phyloP scores from a whole-genome alignment of 257 asterid genomes.

The Solanum bulbocastanum region DNA sequence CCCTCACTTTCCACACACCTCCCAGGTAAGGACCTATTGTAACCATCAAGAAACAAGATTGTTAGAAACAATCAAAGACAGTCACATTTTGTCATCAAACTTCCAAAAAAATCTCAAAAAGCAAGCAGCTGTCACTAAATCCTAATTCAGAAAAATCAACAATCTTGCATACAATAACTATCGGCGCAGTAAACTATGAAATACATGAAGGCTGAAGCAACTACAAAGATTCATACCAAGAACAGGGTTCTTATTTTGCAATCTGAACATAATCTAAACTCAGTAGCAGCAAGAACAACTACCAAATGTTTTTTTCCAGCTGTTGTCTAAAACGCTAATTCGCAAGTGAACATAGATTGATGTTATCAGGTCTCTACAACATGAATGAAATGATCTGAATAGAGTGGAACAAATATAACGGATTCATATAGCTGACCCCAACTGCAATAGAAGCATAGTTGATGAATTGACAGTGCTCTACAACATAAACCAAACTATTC shows the following conservation, averaged over 20 bases:
- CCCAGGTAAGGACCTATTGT: conserved; percentile 77
- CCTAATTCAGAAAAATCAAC: conserved; percentile 7
- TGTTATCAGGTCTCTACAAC: neutral
- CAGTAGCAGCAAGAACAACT: neutral
- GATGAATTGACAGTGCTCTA: neutral
- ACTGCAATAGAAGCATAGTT: neutral
- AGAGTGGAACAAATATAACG: neutral
- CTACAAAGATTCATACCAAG: neutral
- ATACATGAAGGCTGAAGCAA: neutral
- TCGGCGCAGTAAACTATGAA: neutral
- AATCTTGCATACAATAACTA: neutral
- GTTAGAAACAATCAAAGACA: neutral
- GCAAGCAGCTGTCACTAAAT: conserved; percentile 1
- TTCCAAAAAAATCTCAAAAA: neutral
- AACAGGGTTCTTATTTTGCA: neutral
- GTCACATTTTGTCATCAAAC: neutral
- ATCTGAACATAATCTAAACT: neutral
- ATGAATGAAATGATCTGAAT: neutral
- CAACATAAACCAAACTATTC: conserved; percentile 1
- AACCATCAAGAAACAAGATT: conserved; percentile 9
- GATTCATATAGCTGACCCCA: neutral
- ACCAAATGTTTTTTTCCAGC: neutral
- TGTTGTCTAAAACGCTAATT: neutral
- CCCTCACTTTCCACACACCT: conserved; percentile 83
- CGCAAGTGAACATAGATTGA: neutral